A percentile compares a stretch with the other conserved stretches of the same genome.
phyloP scores from a whole-genome alignment of 2,329 filamentous ascomycete genomes.

The Pleoardoris graminearum region DNA sequence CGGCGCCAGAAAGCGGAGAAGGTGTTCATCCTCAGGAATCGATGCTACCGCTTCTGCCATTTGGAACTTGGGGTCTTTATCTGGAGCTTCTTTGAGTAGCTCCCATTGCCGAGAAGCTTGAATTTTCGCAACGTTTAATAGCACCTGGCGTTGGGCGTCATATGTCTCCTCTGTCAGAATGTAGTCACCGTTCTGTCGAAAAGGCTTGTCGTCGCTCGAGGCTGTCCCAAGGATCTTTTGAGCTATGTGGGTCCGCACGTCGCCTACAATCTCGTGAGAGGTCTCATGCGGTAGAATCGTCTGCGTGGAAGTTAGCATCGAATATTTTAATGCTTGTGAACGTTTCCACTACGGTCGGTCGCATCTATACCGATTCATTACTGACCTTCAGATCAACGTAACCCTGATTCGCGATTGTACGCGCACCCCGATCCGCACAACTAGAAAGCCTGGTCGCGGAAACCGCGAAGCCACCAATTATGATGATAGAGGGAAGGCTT shows the following conservation, averaged over 20 bases:
- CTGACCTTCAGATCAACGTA: conserved; percentile 28
- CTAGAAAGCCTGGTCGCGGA: conserved; percentile 29
- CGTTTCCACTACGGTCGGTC: no score
- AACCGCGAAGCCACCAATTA: conserved; percentile 25
- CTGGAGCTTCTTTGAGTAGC: conserved; percentile 20
- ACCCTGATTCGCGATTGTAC: conserved; percentile 20
- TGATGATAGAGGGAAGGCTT: conserved; percentile 12
- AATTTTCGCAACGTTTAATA: conserved; percentile 21
- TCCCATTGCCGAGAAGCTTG: conserved; percentile 32
- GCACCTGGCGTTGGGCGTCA: conserved; percentile 11
- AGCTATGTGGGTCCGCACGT: conserved; percentile 16
- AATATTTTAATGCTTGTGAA: no score
- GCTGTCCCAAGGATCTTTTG: conserved; percentile 15
- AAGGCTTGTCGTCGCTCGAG: not conserved
- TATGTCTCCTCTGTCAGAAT: conserved; percentile 21
- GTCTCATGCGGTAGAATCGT: conserved; percentile 11
- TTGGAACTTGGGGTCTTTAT: conserved; percentile 30
- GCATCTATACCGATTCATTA: not conserved
- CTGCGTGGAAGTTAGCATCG: not conserved
- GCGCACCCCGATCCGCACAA: conserved; percentile 17
- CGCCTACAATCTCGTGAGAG: conserved; percentile 15
- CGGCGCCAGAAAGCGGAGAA: conserved; percentile 21
- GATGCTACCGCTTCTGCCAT: conserved; percentile 19
- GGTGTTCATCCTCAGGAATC: conserved; percentile 9
- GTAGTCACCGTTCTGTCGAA: conserved; percentile 20